Percentiles rank a stretch among this genome's conserved stretches.
These are phyloP conservation scores for Colletotrichum siamense DNA, from an alignment of 2,329 filamentous ascomycete species.

Conservation along the genomic window DNA sequence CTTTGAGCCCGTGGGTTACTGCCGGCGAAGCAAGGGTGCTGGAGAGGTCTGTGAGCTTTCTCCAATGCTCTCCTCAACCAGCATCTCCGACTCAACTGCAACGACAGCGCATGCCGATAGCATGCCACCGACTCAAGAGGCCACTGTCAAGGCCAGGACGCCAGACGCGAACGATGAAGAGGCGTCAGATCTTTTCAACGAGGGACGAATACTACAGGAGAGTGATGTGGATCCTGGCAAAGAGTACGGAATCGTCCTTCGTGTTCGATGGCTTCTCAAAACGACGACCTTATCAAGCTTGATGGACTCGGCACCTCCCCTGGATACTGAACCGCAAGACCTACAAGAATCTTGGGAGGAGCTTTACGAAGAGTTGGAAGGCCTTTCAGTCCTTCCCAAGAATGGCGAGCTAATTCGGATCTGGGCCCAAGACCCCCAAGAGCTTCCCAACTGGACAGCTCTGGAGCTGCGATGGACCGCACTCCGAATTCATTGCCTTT, in stretches of 20 bases:
- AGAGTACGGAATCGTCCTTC: not conserved
- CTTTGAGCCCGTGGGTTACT: not conserved
- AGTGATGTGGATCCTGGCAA: not conserved
- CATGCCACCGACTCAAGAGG: not conserved
- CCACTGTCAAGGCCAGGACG: not conserved
- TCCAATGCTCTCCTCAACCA: not conserved
- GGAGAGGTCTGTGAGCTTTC: not conserved
- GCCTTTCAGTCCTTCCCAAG: not conserved
- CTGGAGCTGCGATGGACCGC: not conserved
- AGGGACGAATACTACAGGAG: not conserved
- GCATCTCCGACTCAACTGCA: not conserved
- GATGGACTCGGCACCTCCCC: not conserved
- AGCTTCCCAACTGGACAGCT: not conserved
- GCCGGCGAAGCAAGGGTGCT: not conserved
- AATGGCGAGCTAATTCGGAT: not conserved
- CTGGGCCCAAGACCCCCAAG: not conserved
- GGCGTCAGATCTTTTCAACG: not conserved
- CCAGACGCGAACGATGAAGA: not conserved
- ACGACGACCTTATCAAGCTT: not conserved
- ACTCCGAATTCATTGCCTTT: not conserved
- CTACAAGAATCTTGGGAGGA: not conserved
- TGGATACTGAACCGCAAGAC: not conserved
- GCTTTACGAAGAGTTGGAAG: not conserved
- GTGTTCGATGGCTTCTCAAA: not conserved
- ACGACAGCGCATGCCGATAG: not conserved